Conservation (phyloP, 352 stramenopile genomes). For the Aphanomyces euteiches region DNA sequence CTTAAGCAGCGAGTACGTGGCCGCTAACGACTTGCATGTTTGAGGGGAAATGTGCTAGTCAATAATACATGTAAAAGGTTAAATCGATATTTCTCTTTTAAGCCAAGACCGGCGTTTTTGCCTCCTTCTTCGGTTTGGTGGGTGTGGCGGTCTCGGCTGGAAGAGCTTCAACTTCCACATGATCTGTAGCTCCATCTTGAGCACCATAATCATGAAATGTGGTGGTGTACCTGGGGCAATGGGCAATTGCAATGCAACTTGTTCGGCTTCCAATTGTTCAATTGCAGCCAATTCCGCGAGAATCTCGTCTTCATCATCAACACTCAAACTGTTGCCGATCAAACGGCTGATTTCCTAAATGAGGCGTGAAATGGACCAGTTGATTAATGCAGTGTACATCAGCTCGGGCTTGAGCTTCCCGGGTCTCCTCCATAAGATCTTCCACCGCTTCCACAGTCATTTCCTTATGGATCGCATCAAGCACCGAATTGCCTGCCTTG, state of each 20-base stretch:
- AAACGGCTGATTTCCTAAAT: constrained; percentile 80
- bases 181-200: not conserved
- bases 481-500: constrained; percentile 81
- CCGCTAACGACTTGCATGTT: not conserved
- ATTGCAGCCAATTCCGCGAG: constrained; percentile 82
- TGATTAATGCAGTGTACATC: constrained; percentile 44
- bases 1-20: too few relatives aligned
- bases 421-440: constrained; percentile 84
- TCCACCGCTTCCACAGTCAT: constrained; percentile 86
- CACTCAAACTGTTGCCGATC: constrained; percentile 66
- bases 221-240: constrained; percentile 42
- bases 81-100: not conserved
- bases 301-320: constrained; percentile 83
- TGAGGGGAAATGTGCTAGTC: not conserved
- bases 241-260: constrained; percentile 53
- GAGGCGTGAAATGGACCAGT: not conserved
- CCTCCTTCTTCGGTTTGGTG: not conserved
- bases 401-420: constrained; percentile 74
- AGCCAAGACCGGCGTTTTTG: constrained; percentile 8
- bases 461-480: constrained; percentile 87
- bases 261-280: constrained; percentile 61
- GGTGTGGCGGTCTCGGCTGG: too few relatives aligned
- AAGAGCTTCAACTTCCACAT: not conserved
- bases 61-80: not conserved
- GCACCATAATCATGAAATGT: not conserved